A percentile compares a stretch with the other conserved stretches of the same genome.
These are phyloP conservation scores for Westerdykella ornata DNA, from an alignment of 2,329 filamentous ascomycete species.

Conservation along the genomic window DNA sequence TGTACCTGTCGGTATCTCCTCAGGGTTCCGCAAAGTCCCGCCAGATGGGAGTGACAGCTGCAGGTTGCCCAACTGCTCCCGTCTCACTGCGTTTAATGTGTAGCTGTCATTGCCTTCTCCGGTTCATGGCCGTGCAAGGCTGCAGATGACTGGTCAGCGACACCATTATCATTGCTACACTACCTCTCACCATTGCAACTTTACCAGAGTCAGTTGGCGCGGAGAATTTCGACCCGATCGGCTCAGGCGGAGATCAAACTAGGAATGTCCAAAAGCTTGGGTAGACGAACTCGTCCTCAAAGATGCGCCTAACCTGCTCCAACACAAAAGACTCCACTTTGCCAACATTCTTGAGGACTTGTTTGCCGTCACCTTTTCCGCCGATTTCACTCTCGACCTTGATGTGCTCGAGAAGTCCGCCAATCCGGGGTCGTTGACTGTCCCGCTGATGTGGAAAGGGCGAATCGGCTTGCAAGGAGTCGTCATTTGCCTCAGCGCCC, in stretches of 20 bases:
- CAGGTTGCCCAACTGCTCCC: constrained; percentile 14
- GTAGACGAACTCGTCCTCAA: constrained; percentile 98
- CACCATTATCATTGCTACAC: constrained; percentile 5
- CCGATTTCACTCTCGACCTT: constrained; percentile 97
- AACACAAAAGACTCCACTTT: constrained; percentile 98
- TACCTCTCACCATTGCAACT: constrained; percentile 8
- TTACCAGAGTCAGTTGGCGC: constrained; percentile 8
- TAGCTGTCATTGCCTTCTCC: constrained; percentile 5
- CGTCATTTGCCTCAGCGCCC: constrained; percentile 39
- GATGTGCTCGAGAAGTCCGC: constrained; percentile 83
- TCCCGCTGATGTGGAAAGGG: constrained; percentile 20
- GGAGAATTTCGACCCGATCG: neutral
- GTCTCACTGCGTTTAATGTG: constrained; percentile 12
- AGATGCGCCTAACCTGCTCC: constrained; percentile 92
- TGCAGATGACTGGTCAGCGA: constrained; percentile 12
- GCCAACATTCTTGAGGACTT: constrained; percentile 94
- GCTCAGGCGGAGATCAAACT: constrained; percentile 48
- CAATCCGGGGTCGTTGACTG: constrained; percentile 47
- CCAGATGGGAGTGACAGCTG: constrained; percentile 15
- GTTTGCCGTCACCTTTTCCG: constrained; percentile 80
- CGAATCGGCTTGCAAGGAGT: constrained; percentile 21
- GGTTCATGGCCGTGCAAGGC: constrained; percentile 5
- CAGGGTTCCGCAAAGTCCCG: constrained; percentile 17
- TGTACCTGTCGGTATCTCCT: constrained; percentile 28
- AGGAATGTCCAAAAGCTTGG: constrained; percentile 98